Percentiles rank a stretch among this genome's conserved stretches.
phyloP scores from a whole-genome alignment of 805 yeast genomes.

The Candida qinlingensis region DNA sequence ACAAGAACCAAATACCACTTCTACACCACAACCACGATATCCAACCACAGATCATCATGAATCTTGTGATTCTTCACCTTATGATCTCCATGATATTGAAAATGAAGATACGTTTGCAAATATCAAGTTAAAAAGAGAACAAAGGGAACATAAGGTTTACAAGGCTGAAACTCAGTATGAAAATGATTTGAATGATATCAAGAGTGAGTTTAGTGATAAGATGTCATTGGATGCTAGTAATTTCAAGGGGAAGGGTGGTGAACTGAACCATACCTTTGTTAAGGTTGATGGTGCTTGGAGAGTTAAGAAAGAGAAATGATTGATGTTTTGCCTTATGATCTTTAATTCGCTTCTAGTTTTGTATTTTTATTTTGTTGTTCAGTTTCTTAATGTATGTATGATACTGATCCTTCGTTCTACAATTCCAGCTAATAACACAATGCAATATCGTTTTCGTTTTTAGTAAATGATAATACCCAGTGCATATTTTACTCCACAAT shows the following conservation, averaged over 20 bases:
- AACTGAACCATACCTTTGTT: conserved; percentile 15
- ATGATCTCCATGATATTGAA: conserved; percentile 1
- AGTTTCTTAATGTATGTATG: no score
- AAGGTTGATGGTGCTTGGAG: conserved; percentile 15
- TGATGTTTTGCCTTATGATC: no score
- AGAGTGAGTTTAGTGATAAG: neutral
- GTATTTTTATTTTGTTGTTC: no score
- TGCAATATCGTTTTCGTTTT: no score
- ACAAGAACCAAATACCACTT: conserved; percentile 3
- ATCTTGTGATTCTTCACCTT: no score
- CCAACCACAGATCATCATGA: neutral
- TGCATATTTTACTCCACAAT: conserved; percentile 17
- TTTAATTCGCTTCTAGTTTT: no score
- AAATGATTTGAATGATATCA: neutral
- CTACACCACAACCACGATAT: neutral
- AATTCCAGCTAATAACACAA: no score
- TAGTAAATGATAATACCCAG: no score
- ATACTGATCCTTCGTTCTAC: no score
- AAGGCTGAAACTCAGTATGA: neutral
- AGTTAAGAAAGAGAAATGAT: neutral
- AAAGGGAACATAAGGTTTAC: no score
- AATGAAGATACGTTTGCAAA: conserved; percentile 5
- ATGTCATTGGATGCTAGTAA: conserved; percentile 6
- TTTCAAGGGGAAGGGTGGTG: neutral
- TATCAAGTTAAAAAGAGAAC: neutral